Conservation (phyloP, 2,329 filamentous ascomycete genomes). For the Ceratocystis papillata region DNA sequence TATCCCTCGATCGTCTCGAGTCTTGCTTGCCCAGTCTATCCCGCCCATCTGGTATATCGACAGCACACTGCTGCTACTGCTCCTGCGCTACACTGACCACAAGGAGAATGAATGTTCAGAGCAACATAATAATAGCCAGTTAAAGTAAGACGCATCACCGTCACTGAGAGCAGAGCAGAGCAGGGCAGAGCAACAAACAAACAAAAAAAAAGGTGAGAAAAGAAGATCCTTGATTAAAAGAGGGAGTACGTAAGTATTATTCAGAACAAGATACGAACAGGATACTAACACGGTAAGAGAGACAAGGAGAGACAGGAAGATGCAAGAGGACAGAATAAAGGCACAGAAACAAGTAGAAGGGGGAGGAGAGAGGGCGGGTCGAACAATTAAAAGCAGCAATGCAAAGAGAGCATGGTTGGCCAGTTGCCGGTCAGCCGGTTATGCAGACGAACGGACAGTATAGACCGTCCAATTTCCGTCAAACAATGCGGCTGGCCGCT, state of each 20-base stretch:
- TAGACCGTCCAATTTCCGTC: background rate
- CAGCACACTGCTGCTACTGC: too few relatives aligned
- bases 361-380: background rate
- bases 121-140: too few relatives aligned
- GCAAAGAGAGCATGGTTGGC: background rate
- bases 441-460: background rate
- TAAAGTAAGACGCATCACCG: too few relatives aligned
- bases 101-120: too few relatives aligned
- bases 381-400: background rate
- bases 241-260: constrained; percentile 12
- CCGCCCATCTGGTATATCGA: too few relatives aligned
- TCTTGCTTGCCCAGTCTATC: too few relatives aligned
- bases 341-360: background rate
- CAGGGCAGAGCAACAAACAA: too few relatives aligned
- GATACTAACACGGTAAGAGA: constrained; percentile 7
- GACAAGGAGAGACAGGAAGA: background rate
- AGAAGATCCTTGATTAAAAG: background rate
- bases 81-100: too few relatives aligned
- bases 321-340: background rate
- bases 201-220: background rate
- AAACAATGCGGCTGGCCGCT: background rate
- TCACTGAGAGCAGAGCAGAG: background rate
- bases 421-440: background rate
- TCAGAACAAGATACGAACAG: background rate
- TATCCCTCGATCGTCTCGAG: too few relatives aligned